These are phyloP conservation scores for Zizania latifolia DNA, from an alignment of 176 grass and related monocot species.

Conservation along the genomic window DNA sequence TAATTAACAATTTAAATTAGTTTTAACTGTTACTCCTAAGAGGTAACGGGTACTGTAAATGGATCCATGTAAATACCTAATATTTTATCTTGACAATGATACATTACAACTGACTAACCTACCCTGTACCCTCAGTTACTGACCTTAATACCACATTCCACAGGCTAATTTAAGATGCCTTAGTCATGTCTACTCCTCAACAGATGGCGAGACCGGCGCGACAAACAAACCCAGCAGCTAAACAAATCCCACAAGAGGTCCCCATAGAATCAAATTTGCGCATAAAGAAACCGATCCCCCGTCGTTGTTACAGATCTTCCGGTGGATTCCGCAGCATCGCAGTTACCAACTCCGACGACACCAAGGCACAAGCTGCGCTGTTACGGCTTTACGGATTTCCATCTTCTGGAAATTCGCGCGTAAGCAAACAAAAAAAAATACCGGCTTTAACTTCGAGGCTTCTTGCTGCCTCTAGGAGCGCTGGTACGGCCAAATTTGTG, in stretches of 20 bases:
- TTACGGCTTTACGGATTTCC: too few species aligned
- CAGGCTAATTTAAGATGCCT: background rate
- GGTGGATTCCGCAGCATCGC: slow-evolving; percentile 28
- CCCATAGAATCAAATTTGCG: background rate
- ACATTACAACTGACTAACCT: background rate
- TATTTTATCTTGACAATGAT: too few species aligned
- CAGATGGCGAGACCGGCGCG: slow-evolving; percentile 29
- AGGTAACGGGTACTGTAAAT: too few species aligned
- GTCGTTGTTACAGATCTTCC: slow-evolving; percentile 4
- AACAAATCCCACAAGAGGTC: background rate
- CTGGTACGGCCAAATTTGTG: background rate
- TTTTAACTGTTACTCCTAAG: too few species aligned
- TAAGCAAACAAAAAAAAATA: slow-evolving; percentile 38
- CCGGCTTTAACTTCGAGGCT: too few species aligned
- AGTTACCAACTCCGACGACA: slow-evolving; percentile 27
- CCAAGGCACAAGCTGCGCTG: too few species aligned
- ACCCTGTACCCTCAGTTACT: background rate
- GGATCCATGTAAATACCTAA: too few species aligned
- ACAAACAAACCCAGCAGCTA: slow-evolving; percentile 2
- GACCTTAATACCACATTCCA: background rate
- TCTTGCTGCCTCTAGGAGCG: slow-evolving; percentile 34
- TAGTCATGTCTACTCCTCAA: background rate
- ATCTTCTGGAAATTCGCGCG: too few species aligned
- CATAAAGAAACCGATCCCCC: background rate
- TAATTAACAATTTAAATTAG: too few species aligned